Percentiles rank a stretch among this genome's conserved stretches.
Evolutionary conservation across 2,329 filamentous ascomycete species (phyloP).

Genomic region (Fusarium sp.): DNA sequence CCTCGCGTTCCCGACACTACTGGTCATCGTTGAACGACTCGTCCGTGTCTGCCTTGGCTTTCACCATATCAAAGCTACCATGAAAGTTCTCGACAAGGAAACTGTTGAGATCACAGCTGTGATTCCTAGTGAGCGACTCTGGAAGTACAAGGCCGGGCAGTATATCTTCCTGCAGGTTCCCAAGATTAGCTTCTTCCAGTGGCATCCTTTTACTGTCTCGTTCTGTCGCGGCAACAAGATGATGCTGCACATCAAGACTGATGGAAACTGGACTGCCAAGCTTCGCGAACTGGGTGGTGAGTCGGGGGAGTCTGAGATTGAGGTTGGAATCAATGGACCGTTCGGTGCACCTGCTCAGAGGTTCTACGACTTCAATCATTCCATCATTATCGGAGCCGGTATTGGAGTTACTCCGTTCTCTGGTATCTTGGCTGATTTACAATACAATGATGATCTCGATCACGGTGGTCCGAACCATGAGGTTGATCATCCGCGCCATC

Average conservation of each 20-base stretch:
- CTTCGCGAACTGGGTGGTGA: slow-evolving; percentile 60
- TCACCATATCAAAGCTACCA: slow-evolving; percentile 60
- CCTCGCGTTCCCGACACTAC: slow-evolving; percentile 65
- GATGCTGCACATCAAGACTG: slow-evolving; percentile 70
- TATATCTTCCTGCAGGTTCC: slow-evolving; percentile 70
- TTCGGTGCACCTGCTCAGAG: slow-evolving; percentile 70
- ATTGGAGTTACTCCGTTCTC: slow-evolving; percentile 71
- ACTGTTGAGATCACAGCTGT: slow-evolving; percentile 64
- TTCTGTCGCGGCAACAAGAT: slow-evolving; percentile 65
- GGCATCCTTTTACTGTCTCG: slow-evolving; percentile 72
- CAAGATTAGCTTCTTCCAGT: slow-evolving; percentile 65
- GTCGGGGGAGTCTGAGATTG: slow-evolving; percentile 54
- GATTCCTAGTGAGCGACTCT: slow-evolving; percentile 62
- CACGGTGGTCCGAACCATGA: slow-evolving; percentile 47
- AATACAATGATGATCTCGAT: slow-evolving; percentile 59
- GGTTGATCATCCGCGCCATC: not conserved
- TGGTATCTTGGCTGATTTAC: slow-evolving; percentile 67
- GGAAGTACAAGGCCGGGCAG: slow-evolving; percentile 69
- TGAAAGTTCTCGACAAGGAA: slow-evolving; percentile 65
- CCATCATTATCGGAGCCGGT: slow-evolving; percentile 67
- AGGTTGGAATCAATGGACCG: slow-evolving; percentile 68
- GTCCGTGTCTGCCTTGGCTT: slow-evolving; percentile 63
- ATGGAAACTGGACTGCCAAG: slow-evolving; percentile 67
- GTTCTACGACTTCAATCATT: slow-evolving; percentile 70
- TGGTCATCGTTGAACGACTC: slow-evolving; percentile 63